Conservation (phyloP, 768 basidiomycete genomes). For the Auriscalpium vulgare region DNA sequence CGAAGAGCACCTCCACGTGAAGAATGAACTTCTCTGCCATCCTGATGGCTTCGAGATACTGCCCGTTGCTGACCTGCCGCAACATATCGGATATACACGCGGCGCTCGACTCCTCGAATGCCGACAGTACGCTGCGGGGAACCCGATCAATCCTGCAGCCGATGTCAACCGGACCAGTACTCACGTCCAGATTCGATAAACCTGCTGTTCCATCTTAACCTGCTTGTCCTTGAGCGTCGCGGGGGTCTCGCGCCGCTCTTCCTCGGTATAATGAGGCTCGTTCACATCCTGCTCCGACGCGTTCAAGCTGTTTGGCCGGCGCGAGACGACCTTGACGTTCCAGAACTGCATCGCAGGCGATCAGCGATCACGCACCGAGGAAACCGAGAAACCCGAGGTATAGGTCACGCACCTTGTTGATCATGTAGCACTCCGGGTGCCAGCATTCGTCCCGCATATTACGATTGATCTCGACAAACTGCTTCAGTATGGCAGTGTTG, state of each 20-base stretch:
- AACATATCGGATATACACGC: constrained; percentile 99
- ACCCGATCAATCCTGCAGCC: constrained; percentile 5
- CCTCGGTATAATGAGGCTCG: constrained; percentile 57
- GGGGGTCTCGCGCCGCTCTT: constrained; percentile 77
- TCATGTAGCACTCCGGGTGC: constrained; percentile 99
- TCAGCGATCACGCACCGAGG: not conserved
- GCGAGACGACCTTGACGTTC: constrained; percentile 90
- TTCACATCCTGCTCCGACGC: constrained; percentile 19
- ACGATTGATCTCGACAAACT: constrained; percentile 98
- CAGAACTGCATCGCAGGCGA: constrained; percentile 61
- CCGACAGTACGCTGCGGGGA: constrained; percentile 70
- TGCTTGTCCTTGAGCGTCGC: constrained; percentile 82
- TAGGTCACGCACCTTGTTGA: constrained; percentile 73
- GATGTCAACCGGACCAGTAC: constrained; percentile 17
- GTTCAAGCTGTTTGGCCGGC: constrained; percentile 54
- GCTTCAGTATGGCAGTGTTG: constrained; percentile 94
- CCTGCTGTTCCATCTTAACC: constrained; percentile 90
- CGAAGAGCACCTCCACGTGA: constrained; percentile 96
- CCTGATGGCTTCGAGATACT: constrained; percentile 92
- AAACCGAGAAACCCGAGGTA: not conserved
- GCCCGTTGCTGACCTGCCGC: constrained; percentile 91
- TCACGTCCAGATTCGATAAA: constrained; percentile 98
- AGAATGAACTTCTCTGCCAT: constrained; percentile 99
- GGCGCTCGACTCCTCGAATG: constrained; percentile 98
- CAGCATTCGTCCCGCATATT: constrained; percentile 98